Base-by-base conservation (phyloP, 2,329 filamentous ascomycete species). In the Harringtonia lauricola region DNA sequence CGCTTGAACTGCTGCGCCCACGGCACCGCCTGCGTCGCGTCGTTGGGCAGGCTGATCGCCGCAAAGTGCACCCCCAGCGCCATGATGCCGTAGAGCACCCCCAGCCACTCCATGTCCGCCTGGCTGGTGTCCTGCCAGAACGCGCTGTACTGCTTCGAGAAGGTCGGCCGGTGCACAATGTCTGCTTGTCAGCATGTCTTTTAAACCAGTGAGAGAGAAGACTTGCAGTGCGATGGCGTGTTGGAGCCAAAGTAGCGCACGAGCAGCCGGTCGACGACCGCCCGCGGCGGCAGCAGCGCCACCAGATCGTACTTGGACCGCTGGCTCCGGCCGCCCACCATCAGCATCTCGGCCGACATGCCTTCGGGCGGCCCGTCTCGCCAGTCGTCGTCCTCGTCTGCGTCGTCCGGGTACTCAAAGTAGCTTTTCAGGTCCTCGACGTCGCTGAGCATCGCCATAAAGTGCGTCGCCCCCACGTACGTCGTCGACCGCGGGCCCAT, bases 371-470 rank as follows among this genome's bases (percentile, higher is more conserved):
- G 49, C 21, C 55, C 56, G 19, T 57, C 59, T 4, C 59, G 53
- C 15, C 57, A 55, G 10, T 60, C 59, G 10, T 60, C 59, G 2
- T 63, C 60, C 0, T 61, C 61, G 1, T 48, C 48, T 14, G 52
- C 54, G 6, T 59, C 59, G 6, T 67, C 61, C 1, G 65, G 56
- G 26, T 74, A 66, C 21, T 74, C 69, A 54, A 79, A 77, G 50
- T 74, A 78, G 44, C 60, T 64, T 55, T 76, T 76, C 9, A 79
- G 59, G 44, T 78, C 73, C 53, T 78, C 72, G 39, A 79, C 76
- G 71, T 79, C 71, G 52, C 78, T 71, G 12, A 79, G 57, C 57
- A 79, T 76, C 2, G 74, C 74, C 61, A 76, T 70, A 50, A 73
- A 76, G 47, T 79, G 74, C 36, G 74, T 78, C 4, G 73, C 73